Evolutionary conservation across 495 filamentous ascomycete species (phyloP), one percentile per base, ranked within the genome.

Genomic region (Aspergillus homomorphus): DNA sequence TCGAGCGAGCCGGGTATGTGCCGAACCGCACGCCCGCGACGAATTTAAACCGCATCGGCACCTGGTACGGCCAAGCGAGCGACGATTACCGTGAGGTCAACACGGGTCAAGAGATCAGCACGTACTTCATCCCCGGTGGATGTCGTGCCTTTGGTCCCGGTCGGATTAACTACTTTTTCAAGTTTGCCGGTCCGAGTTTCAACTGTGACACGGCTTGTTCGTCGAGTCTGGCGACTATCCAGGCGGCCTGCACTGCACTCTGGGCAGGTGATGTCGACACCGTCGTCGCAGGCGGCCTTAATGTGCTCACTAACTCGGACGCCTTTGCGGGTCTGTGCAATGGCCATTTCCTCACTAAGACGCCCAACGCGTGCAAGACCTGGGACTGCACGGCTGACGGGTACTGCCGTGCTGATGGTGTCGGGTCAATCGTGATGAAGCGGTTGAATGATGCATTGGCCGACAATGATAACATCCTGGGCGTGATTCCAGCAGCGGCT

Each of bases 181-280:
- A 86, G 48, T 90, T 90, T 62, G 79, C 77, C 38, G 89, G 89
- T 0, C 88, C 89, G 0, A 88, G 83, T 54, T 80, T 84, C 69
- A 88, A 80, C 60, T 75, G 91, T 24, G 90, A 94, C 65, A 91
- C 90, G 0, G 90, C 89, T n/a, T 94, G 90, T 66, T 91, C 87
- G 6, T 87, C 81, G 4, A 51, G 62, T 20, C 23, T 85, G 77
- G 58, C 77, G 82, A 58, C 66, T 1, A 51, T 68, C 1, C 84
- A 90, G 54, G 23, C 68, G 6, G 88, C 87, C 10, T 88, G 87
- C 70, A 82, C 81, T 4, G 75, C 87, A 0, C 75, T 91, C 9
- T 84, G 83, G 75, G 75, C 79, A 1, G 80, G 84, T 33, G 86
- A 90, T 62, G 87, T 84, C 62, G 84, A 91, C 63, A 87, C 85